Evolutionary conservation across 2,329 filamentous ascomycete species (phyloP), one percentile per base, ranked within the genome.

Genomic region (Paracoccidioides brasiliensis): DNA sequence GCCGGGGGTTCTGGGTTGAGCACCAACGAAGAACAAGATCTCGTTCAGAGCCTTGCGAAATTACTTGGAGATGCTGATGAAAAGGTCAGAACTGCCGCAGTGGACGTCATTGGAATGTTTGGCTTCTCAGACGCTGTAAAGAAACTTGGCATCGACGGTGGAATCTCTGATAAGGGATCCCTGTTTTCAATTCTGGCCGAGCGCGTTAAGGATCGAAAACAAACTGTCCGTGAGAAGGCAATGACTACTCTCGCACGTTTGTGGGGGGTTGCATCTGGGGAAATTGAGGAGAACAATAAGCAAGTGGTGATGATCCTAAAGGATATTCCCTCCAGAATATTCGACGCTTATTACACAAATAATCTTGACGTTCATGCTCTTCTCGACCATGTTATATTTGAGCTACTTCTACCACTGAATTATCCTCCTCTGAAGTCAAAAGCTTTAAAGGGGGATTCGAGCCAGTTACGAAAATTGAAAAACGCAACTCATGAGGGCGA

Each of bases 251-350:
- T 97, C 1, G 88, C 82, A 9, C 88, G 84, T 59, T 83, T 97
- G 33, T 98, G 93, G 93, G 90, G 88, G n/a, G 90, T 94, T 15
- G 91, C 88, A 10, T 82, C 85, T 15, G 88, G 89, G 15, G 90
- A 95, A 64, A 86, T 98, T 63, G 83, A 88, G 30, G 82, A 85
- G 53, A 88, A 88, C 12, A 86, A 91, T 63, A 88, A 95, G 62
- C 76, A 79, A 15, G 85, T 95, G 22, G 80, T 79, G 10, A 75
- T 81, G 8, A 80, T 91, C n/a, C 75, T 98, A 10, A 85, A 84
- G 5, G 84, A 84, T 30, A 89, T 94, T 42, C 91, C 93, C 2
- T 86, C 86, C 0, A 85, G 83, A 59, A 89, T 98, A 46, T 82
- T 96, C 59, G 89, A 90, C 65, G 85, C 86, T 0, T 90, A 86